A percentile compares a stretch with the other conserved stretches of the same genome.
phyloP scores from a whole-genome alignment of 2,329 filamentous ascomycete genomes.

The Periconia digitata region DNA sequence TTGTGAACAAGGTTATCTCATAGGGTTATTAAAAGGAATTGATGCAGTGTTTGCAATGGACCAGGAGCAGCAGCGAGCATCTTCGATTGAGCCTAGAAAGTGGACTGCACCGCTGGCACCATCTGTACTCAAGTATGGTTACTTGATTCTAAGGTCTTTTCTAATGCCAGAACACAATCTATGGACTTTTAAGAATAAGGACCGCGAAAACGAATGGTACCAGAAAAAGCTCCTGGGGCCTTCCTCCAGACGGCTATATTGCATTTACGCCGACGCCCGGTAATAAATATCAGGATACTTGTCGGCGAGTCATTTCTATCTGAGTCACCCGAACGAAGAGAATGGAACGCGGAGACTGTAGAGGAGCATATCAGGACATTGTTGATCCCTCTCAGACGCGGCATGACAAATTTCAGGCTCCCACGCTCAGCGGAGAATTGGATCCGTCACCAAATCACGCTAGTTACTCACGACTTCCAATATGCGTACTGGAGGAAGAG shows the following conservation, averaged over 20 bases:
- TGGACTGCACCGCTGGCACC: slow-evolving; percentile 4
- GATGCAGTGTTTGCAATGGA: slow-evolving; percentile 5
- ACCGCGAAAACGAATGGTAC: neutral
- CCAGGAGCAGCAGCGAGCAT: slow-evolving; percentile 4
- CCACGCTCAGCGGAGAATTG: slow-evolving; percentile 1
- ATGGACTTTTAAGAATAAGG: neutral
- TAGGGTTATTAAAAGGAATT: slow-evolving; percentile 2
- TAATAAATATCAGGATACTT: slow-evolving; percentile 3
- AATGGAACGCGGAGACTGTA: neutral
- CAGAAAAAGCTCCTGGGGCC: neutral
- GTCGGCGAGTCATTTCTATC: neutral
- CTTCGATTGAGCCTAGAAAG: slow-evolving; percentile 2
- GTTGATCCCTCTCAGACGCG: neutral
- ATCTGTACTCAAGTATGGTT: slow-evolving; percentile 1
- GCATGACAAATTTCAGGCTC: neutral
- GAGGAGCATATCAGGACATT: neutral
- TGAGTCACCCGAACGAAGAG: neutral
- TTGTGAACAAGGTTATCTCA: slow-evolving; percentile 1
- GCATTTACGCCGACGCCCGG: slow-evolving; percentile 3
- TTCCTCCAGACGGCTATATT: slow-evolving; percentile 5
- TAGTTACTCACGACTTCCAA: neutral
- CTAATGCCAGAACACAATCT: neutral
- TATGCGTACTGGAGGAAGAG: slow-evolving; percentile 1
- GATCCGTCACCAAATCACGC: slow-evolving; percentile 2
- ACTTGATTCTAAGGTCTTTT: neutral